Percentiles rank a stretch among this genome's conserved stretches.
These are phyloP conservation scores for Nannochloris sp. DNA, from an alignment of 139 green algal genomes.

Conservation along the genomic window DNA sequence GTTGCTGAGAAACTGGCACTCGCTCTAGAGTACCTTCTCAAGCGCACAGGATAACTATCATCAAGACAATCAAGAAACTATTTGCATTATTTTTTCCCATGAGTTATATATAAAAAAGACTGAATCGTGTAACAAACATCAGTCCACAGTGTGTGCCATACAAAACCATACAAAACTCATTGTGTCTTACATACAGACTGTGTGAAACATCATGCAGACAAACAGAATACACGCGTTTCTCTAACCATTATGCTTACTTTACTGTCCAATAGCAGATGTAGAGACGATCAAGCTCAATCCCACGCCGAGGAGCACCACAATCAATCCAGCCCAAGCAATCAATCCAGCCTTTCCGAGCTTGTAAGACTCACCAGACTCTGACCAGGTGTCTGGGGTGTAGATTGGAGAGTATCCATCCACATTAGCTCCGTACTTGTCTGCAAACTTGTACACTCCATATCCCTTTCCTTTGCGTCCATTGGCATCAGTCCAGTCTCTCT, in stretches of 20 bases:
- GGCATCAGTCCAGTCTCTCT: constrained; percentile 79
- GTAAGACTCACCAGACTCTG: constrained; percentile 69
- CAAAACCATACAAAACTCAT: no score
- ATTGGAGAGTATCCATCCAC: constrained; percentile 94
- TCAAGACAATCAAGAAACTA: background rate
- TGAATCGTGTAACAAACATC: no score
- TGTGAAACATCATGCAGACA: background rate
- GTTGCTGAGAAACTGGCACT: background rate
- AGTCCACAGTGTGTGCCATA: no score
- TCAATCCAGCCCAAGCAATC: constrained; percentile 70
- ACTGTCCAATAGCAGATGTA: constrained; percentile 53
- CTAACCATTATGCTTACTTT: background rate
- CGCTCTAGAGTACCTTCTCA: constrained; percentile 3
- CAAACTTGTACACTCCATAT: constrained; percentile 80
- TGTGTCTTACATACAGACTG: no score
- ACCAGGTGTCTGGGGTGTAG: constrained; percentile 93
- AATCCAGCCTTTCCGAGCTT: constrained; percentile 82
- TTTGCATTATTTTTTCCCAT: background rate
- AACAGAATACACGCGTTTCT: constrained; percentile 1
- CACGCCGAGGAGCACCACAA: constrained; percentile 43
- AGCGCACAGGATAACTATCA: background rate
- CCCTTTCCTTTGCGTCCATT: constrained; percentile 85
- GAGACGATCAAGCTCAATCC: constrained; percentile 75
- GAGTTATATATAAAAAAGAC: background rate
- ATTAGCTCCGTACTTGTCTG: constrained; percentile 89